Percentiles rank a stretch among this genome's conserved stretches.
Evolutionary conservation across 1,139 yeast species (phyloP).

Genomic region (Suhomyces choctaworum): DNA sequence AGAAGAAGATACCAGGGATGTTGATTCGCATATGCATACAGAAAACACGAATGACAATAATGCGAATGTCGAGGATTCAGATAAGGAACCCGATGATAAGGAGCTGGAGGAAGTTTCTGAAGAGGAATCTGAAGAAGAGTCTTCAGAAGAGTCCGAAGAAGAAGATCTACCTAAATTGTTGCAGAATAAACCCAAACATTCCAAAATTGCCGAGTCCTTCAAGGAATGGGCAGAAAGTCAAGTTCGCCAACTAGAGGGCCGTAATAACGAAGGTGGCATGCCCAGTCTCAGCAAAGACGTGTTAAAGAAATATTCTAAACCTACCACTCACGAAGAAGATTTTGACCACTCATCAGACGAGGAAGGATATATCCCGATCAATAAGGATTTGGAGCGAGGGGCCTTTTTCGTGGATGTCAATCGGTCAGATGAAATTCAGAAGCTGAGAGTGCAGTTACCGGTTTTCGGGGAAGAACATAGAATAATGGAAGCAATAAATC

Average conservation of each 20-base stretch:
- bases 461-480: slow-evolving; percentile 89
- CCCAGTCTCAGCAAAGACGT: slow-evolving; percentile 55
- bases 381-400: slow-evolving; percentile 55
- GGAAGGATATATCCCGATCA: slow-evolving; percentile 56
- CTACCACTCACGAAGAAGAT: slow-evolving; percentile 59
- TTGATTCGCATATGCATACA: slow-evolving; percentile 18
- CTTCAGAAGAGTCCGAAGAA: slow-evolving; percentile 22
- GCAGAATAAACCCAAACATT: slow-evolving; percentile 43
- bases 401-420: slow-evolving; percentile 69
- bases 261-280: slow-evolving; percentile 44
- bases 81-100: slow-evolving; percentile 36
- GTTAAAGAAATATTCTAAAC: slow-evolving; percentile 42
- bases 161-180: slow-evolving; percentile 37
- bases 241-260: slow-evolving; percentile 59
- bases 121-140: slow-evolving; percentile 22
- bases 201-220: slow-evolving; percentile 46
- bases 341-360: slow-evolving; percentile 59
- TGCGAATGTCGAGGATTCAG: slow-evolving; percentile 11
- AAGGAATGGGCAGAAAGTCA: slow-evolving; percentile 64
- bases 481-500: slow-evolving; percentile 94
- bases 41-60: slow-evolving; percentile 18
- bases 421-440: slow-evolving; percentile 65
- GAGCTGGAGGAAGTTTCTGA: slow-evolving; percentile 38
- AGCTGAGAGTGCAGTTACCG: slow-evolving; percentile 70
- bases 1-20: slow-evolving; percentile 13